Conservation (phyloP, 2,329 filamentous ascomycete genomes). For the Parascedosporium putredinis region DNA sequence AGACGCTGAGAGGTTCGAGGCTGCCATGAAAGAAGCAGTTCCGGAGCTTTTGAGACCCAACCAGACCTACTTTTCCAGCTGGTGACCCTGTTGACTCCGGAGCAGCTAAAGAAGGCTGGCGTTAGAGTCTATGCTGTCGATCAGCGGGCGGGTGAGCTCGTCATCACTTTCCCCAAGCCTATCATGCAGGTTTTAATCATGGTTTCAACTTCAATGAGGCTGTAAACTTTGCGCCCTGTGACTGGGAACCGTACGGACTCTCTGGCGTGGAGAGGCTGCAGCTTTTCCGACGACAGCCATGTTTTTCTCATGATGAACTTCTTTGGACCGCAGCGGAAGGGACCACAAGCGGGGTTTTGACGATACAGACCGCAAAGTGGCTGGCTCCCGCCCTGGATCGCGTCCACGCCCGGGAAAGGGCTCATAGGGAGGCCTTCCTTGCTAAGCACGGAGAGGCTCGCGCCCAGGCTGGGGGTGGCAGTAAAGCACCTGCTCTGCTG, state of each 20-base stretch:
- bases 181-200: slow-evolving; percentile 97
- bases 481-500: slow-evolving; percentile 22
- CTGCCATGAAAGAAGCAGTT: slow-evolving; percentile 88
- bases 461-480: background rate
- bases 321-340: slow-evolving; percentile 81
- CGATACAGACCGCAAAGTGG: slow-evolving; percentile 91
- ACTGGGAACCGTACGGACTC: slow-evolving; percentile 91
- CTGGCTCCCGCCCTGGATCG: slow-evolving; percentile 76
- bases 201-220: slow-evolving; percentile 99
- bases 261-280: slow-evolving; percentile 78
- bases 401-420: slow-evolving; percentile 63
- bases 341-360: slow-evolving; percentile 51
- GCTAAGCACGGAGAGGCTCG: slow-evolving; percentile 35
- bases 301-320: slow-evolving; percentile 94
- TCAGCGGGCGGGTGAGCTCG: slow-evolving; percentile 88
- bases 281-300: slow-evolving; percentile 80
- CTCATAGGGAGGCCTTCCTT: slow-evolving; percentile 58
- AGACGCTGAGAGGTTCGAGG: slow-evolving; percentile 89
- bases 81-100: slow-evolving; percentile 89
- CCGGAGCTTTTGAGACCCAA: slow-evolving; percentile 91
- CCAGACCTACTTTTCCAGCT: slow-evolving; percentile 93
- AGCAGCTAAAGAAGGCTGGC: slow-evolving; percentile 84
- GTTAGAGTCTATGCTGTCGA: slow-evolving; percentile 93
- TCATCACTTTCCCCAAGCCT: slow-evolving; percentile 96
- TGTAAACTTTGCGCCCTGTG: slow-evolving; percentile 89